A percentile compares a stretch with the other conserved stretches of the same genome.
Evolutionary conservation across 768 basidiomycete genomes (phyloP).

Genomic region (Dictyophora rubrovolvata): DNA sequence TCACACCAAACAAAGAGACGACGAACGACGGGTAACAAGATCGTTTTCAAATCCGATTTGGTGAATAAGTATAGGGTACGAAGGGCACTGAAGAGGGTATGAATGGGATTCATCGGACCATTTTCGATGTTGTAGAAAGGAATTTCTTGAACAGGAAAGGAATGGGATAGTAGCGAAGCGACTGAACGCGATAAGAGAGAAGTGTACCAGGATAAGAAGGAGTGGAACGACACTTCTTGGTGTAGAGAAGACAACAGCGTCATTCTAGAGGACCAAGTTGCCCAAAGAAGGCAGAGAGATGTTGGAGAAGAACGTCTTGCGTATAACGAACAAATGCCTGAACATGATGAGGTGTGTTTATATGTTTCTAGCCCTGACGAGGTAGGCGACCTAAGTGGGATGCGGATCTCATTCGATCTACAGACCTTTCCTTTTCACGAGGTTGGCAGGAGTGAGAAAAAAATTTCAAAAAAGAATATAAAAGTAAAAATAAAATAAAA

Average conservation of each 20-base stretch:
- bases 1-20: not conserved
- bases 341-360: not conserved
- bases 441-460: not conserved
- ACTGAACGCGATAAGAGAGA: not conserved
- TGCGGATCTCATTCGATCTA: conserved; percentile 3
- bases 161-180: not conserved
- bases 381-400: not conserved
- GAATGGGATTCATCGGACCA: not conserved
- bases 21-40: conserved; percentile 18
- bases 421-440: conserved; percentile 2
- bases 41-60: conserved; percentile 17
- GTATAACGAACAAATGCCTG: not conserved
- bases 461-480: not conserved
- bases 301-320: not conserved
- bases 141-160: not conserved
- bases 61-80: conserved; percentile 18
- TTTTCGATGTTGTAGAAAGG: not conserved
- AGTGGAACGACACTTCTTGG: not conserved
- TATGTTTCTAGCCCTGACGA: not conserved
- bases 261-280: not conserved
- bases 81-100: not conserved
- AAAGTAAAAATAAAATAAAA: not conserved
- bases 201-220: not conserved
- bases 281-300: not conserved
- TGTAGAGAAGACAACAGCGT: not conserved